Conservation (phyloP, 2,329 filamentous ascomycete genomes). For the Dactylella cylindrospora region DNA sequence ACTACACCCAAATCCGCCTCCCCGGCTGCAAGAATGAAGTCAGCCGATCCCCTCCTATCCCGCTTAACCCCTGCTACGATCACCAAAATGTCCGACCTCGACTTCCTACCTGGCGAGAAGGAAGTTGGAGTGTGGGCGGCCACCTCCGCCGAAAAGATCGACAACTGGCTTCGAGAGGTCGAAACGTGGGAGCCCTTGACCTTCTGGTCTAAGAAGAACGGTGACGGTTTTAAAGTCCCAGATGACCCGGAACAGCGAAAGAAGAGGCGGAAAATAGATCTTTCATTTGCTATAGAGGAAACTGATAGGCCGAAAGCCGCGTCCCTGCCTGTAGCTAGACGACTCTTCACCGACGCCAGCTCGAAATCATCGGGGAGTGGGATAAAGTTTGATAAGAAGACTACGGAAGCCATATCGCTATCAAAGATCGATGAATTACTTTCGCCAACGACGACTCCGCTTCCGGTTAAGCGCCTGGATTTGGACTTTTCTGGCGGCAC, state of each 20-base stretch:
- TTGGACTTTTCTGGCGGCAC: conserved; percentile 17
- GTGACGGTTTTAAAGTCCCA: conserved; percentile 50
- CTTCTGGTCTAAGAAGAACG: conserved; percentile 53
- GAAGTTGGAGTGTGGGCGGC: conserved; percentile 72
- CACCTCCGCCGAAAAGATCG: conserved; percentile 68
- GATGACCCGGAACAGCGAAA: conserved; percentile 61
- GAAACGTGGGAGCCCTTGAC: conserved; percentile 57
- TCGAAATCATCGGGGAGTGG: neutral
- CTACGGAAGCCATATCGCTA: conserved; percentile 32
- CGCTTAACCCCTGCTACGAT: conserved; percentile 47
- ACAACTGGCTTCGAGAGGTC: conserved; percentile 75
- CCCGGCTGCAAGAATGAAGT: conserved; percentile 35
- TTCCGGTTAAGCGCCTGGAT: conserved; percentile 29
- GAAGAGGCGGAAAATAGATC: conserved; percentile 52
- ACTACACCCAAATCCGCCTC: conserved; percentile 8
- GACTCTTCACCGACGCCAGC: conserved; percentile 49
- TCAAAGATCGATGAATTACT: conserved; percentile 38
- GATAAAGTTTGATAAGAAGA: conserved; percentile 28
- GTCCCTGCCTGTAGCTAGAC: conserved; percentile 14
- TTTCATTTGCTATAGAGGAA: neutral
- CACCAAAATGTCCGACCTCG: conserved; percentile 45
- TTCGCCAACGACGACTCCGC: conserved; percentile 26
- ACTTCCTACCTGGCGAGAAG: conserved; percentile 58
- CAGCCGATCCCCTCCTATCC: conserved; percentile 46
- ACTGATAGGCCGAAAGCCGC: neutral